Percentiles rank a stretch among this genome's conserved stretches.
These are phyloP conservation scores for Pseudopithomyces chartarum DNA, from an alignment of 2,329 filamentous ascomycete genomes.

Conservation along the genomic window DNA sequence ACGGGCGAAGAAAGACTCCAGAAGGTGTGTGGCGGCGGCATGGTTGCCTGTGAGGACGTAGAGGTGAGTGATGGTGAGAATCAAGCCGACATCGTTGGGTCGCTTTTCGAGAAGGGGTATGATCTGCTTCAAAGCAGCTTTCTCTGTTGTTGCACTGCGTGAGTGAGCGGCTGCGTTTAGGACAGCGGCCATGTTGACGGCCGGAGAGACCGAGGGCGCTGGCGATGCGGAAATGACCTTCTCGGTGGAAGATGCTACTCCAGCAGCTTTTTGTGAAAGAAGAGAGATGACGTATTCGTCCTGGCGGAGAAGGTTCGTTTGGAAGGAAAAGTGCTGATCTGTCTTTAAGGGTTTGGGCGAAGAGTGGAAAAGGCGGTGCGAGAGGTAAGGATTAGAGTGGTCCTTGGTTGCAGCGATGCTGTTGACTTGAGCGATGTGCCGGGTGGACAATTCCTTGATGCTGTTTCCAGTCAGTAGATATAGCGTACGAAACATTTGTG, in stretches of 20 bases:
- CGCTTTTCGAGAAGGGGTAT: slow-evolving; percentile 72
- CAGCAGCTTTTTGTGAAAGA: slow-evolving; percentile 69
- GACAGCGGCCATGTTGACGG: slow-evolving; percentile 62
- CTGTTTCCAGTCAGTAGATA: slow-evolving; percentile 45
- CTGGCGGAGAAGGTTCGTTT: slow-evolving; percentile 63
- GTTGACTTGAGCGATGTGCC: slow-evolving; percentile 71
- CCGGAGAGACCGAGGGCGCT: slow-evolving; percentile 53
- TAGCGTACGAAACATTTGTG: no score
- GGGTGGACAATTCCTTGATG: slow-evolving; percentile 69
- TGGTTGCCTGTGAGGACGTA: slow-evolving; percentile 75
- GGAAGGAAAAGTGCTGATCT: slow-evolving; percentile 74
- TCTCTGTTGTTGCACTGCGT: slow-evolving; percentile 63
- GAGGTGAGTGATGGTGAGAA: slow-evolving; percentile 80
- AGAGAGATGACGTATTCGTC: slow-evolving; percentile 70
- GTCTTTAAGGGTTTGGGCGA: slow-evolving; percentile 58
- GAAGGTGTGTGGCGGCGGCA: slow-evolving; percentile 72
- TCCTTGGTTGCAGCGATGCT: slow-evolving; percentile 54
- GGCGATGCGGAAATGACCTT: slow-evolving; percentile 55
- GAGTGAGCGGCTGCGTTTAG: slow-evolving; percentile 77
- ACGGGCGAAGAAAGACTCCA: slow-evolving; percentile 75
- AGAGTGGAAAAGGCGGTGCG: slow-evolving; percentile 65
- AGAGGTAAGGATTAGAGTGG: slow-evolving; percentile 68
- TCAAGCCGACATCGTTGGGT: slow-evolving; percentile 78
- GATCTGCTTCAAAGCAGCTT: slow-evolving; percentile 71
- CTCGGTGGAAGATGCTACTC: slow-evolving; percentile 63